Conservation (phyloP, 1,284 basidiomycete species). For the Amylostereum areolatum region DNA sequence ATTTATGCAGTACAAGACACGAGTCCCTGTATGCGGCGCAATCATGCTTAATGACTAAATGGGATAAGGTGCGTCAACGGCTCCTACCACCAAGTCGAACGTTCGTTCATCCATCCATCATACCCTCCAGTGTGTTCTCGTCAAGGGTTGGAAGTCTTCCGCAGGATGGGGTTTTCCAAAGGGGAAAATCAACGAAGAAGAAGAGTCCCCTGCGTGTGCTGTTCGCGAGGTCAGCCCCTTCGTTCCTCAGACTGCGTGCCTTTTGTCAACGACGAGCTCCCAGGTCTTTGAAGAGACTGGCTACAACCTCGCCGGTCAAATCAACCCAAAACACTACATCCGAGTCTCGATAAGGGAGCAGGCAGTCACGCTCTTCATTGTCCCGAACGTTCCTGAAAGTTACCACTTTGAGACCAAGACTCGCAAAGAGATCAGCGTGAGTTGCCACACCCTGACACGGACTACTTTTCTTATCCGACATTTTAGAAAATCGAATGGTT, state of each 20-base stretch:
- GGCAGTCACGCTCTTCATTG: slow-evolving; percentile 87
- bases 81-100: not conserved
- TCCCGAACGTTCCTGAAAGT: slow-evolving; percentile 85
- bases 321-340: slow-evolving; percentile 71
- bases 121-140: slow-evolving; percentile 70
- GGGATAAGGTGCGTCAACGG: slow-evolving; percentile 75
- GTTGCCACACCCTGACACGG: slow-evolving; percentile 28
- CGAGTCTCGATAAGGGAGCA: slow-evolving; percentile 89
- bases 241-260: slow-evolving; percentile 7
- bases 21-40: slow-evolving; percentile 98
- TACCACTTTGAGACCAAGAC: slow-evolving; percentile 92
- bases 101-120: slow-evolving; percentile 7
- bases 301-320: slow-evolving; percentile 73
- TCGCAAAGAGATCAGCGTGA: slow-evolving; percentile 96
- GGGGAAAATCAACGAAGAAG: slow-evolving; percentile 97
- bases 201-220: slow-evolving; percentile 80
- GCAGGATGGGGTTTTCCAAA: slow-evolving; percentile 98
- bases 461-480: too few relatives aligned
- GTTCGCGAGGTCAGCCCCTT: slow-evolving; percentile 71
- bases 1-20: slow-evolving; percentile 94
- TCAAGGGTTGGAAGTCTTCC: slow-evolving; percentile 96
- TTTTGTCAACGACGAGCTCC: not conserved
- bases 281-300: slow-evolving; percentile 94
- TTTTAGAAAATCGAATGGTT: slow-evolving; percentile 96
- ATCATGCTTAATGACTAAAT: slow-evolving; percentile 89